Evolutionary conservation across 2,329 filamentous ascomycete species (phyloP).

Genomic region (Didymella glomerata): DNA sequence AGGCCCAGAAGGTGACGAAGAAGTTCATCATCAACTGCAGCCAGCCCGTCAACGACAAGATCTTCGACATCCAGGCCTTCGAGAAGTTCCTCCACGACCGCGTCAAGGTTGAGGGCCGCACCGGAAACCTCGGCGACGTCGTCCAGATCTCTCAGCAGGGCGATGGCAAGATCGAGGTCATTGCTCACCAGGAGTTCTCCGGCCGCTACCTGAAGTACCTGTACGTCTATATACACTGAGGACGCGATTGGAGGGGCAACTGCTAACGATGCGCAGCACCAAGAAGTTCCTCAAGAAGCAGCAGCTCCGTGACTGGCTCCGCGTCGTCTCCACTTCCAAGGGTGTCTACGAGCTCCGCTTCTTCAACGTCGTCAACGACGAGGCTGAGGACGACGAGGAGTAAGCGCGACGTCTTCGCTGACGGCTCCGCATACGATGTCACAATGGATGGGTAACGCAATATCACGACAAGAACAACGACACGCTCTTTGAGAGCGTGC

Average conservation of each 20-base stretch:
- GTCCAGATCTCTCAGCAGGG: conserved; percentile 89
- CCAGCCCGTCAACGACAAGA: conserved; percentile 98
- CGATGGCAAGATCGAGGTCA: conserved; percentile 98
- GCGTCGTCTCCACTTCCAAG: conserved; percentile 96
- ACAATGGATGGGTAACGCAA: conserved; percentile 15
- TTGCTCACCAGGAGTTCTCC: conserved; percentile 96
- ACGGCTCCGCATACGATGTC: conserved; percentile 17
- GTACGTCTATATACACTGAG: conserved; percentile 63
- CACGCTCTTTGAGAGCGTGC: conserved; percentile 24
- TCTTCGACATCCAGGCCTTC: conserved; percentile 98
- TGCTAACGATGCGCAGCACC: conserved; percentile 69
- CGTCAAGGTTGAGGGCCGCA: conserved; percentile 99
- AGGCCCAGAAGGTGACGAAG: conserved; percentile 79
- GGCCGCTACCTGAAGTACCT: conserved; percentile 99
- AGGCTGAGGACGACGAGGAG: conserved; percentile 97
- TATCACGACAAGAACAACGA: conserved; percentile 13
- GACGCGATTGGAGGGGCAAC: not conserved
- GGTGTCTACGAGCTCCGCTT: conserved; percentile 99
- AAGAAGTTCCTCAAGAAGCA: conserved; percentile 99
- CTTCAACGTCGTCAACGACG: conserved; percentile 99
- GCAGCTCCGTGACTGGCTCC: conserved; percentile 99
- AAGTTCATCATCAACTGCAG: conserved; percentile 99
- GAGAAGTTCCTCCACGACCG: conserved; percentile 99
- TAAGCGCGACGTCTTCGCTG: conserved; percentile 63
- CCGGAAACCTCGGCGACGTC: conserved; percentile 95